Base-by-base conservation (phyloP, 129 eudicot species). In the Sambucus nigra region DNA sequence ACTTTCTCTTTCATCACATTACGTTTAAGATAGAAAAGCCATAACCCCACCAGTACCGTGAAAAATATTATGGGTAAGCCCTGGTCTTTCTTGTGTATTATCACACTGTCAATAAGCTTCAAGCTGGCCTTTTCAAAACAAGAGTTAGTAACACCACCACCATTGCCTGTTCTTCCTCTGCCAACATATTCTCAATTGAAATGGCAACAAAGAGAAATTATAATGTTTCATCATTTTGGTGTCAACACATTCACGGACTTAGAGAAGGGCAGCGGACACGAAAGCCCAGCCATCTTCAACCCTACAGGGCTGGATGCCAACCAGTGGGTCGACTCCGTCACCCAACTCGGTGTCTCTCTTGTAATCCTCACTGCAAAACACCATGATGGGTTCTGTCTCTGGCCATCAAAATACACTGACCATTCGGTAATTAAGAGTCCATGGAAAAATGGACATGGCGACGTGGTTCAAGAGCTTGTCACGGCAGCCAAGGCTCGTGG, bases 141-240 rank as follows among this genome's bases (percentile, higher is more conserved):
- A 59, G 21, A 31, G 51, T 52, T 54, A 33, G 53, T 59, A 60
- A 72, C 87, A 33, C 59, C 94, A 38, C 87, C 97, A 11, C 94
- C 91, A 11, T 72, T 88, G 54, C 96, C 97, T 15, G 14, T 80
- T 4, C 80, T 70, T 31, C 97, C 97, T 21, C 67, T 88, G 25
- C 97, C 97, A 5, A 71, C 91, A 1, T 80, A 72, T 45, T 72
- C 94, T 1, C 97, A 88, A 51, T 68, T 88, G 38, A 75, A 84
- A 88, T 88, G 97, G 97, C 97, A 88, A 46, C 87, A 88, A 57
- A 68, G 92, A 47, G 97, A 88, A 66, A 51, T 88, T 57, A 88
- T 88, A 11, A 80, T 84, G 82, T 88, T 88, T 82, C 79, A 72
- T 50, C 97, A 88, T 50, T 88, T 88, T 16, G 97, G 97, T 39